Evolutionary conservation across 768 basidiomycete genomes (phyloP).

Genomic region (Termitomyces sp.): DNA sequence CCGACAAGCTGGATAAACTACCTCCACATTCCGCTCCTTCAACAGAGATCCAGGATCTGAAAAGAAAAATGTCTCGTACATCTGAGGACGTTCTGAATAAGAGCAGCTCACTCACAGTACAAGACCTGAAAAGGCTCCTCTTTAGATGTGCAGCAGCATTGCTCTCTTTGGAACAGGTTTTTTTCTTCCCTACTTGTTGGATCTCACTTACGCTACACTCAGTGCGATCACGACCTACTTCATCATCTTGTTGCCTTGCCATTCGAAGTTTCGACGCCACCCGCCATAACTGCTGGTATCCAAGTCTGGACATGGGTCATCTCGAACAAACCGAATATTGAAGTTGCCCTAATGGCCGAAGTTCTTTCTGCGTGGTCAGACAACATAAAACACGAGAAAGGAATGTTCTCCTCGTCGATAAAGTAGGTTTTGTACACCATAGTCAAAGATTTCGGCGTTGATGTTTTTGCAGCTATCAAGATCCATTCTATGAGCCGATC

Average conservation of each 20-base stretch:
- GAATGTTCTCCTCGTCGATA: conserved; percentile 76
- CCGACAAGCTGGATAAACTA: conserved; percentile 55
- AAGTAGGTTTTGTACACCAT: conserved; percentile 54
- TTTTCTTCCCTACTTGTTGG: not conserved
- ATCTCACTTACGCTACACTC: not conserved
- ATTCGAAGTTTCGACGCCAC: conserved; percentile 84
- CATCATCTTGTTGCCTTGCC: conserved; percentile 87
- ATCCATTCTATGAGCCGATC: conserved; percentile 85
- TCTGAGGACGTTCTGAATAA: conserved; percentile 68
- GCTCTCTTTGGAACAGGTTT: conserved; percentile 63
- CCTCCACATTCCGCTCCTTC: conserved; percentile 58
- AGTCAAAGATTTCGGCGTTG: not conserved
- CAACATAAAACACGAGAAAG: conserved; percentile 72
- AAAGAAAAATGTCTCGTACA: conserved; percentile 61
- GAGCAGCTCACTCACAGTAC: conserved; percentile 68
- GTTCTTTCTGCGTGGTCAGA: conserved; percentile 85
- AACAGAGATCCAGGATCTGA: conserved; percentile 62
- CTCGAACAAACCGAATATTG: conserved; percentile 75
- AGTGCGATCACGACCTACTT: conserved; percentile 85
- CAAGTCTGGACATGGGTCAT: conserved; percentile 98
- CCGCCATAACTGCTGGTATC: conserved; percentile 81
- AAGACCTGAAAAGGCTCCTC: conserved; percentile 80
- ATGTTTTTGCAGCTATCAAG: conserved; percentile 58
- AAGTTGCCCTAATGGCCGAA: conserved; percentile 82
- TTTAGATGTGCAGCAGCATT: conserved; percentile 84